Base-by-base conservation (phyloP, 2,329 filamentous ascomycete species). In the Colletotrichum zoysiae region DNA sequence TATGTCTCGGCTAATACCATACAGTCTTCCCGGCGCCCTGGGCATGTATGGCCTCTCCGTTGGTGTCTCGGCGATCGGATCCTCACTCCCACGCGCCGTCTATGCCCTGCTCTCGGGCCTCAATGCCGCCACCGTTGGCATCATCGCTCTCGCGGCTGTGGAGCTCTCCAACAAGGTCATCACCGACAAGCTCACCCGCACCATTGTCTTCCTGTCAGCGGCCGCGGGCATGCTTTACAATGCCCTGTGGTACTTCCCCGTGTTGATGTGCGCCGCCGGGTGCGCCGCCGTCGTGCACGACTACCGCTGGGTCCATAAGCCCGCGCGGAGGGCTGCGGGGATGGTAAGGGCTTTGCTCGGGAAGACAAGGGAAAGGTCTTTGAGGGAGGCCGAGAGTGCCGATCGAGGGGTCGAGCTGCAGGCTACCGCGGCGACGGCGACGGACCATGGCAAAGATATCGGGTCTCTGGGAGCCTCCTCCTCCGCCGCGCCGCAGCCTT, bases 211-310 rank as follows among this genome's bases (percentile, higher is more conserved):
- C 23, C 76, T 90, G 9, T 86, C 87, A 7, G 91, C 83, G 0
- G 85, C 86, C 30, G 90, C 89, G 0, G 91, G 90, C 0, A 79
- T 93, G 73, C 84, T 90, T 60, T 93, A 93, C 76, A 91, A 88
- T 60, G 86, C 90, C 0, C 80, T 92, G 0, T 93, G 91, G 91
- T 93, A 91, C 74, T 93, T 92, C 62, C 91, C 91, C 0, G 76
- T 89, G 0, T 75, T 93, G 16, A 89, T 93, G 78, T 74, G 86
- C 0, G 74, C 83, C 1, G 88, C 86, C 0, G 91, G 90, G 0
- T 23, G 84, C 1, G 77, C 79, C 0, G 87, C 87, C 0, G 78
- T 88, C 0, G 57, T 86, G 0, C 90, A 87, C 84, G 90, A 92
- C 78, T 80, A 81, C 44, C 82, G 83, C 57, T 84, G 85, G 78